Base-by-base conservation (phyloP, 2,329 filamentous ascomycete genomes). In the Onygenales sp. region DNA sequence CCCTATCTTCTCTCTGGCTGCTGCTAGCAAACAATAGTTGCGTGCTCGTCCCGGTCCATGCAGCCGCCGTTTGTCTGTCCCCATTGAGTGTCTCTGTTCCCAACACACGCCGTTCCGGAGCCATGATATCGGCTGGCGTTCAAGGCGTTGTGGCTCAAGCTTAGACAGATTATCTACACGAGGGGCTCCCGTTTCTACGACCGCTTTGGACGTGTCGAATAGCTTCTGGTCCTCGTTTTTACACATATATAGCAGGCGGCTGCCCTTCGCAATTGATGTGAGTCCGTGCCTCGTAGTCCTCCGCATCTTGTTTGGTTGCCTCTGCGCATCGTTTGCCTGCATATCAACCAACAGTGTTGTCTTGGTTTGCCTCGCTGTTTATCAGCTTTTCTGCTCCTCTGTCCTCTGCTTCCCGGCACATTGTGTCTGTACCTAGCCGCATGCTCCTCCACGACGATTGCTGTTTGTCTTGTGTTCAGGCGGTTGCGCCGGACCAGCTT, bases 231-330 rank as follows among this genome's bases (percentile, higher is more conserved):
- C 14, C 50, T n/a, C 39, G 8, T 33, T 35, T 14, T 42, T 43
- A 52, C 13, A 27, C 21, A 35, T 35, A 38, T 42, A 38, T n/a
- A 38, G 27, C 39, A 35, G 36, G 43, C 36, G 27, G 17, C 36
- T 31, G 38, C 7, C 41, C 11, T 44, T 43, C 17, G 41, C 36
- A 53, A 48, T 53, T 48, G 51, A 53, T 21, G 51, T 53, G 51
- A 43, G 51, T 53, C 44, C 27, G 39, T n/a, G 4, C 17, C 21
- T 53, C 38, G 4, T 51, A 21, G 32, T 43, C 5, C 17, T 21
- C 39, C 17, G 11, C 14, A 11, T 6, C 27, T 50, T n/a, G 10
- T 5, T 21, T 50, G 17, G 38, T 32, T 41, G 36, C 38, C 14
- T 13, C 7, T 41, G 17, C 9, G 5, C 10, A 13, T 38, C 13